Conservation (phyloP, 2,329 filamentous ascomycete genomes). For the Tolypocladium sp. region DNA sequence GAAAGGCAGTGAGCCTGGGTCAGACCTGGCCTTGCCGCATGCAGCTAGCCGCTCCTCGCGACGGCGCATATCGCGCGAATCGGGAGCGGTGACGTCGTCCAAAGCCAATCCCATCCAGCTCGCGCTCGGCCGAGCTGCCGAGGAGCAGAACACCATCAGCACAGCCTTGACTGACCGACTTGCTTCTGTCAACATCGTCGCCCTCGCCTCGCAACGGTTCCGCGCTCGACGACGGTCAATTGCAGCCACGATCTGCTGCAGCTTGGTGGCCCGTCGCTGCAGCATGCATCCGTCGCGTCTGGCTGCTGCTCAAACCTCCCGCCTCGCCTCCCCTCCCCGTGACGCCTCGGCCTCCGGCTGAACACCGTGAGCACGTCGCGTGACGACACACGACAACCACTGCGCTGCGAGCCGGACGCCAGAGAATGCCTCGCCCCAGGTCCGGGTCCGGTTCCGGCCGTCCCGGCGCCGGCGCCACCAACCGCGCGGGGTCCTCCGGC, state of each 20-base stretch:
- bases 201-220: neutral
- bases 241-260: neutral
- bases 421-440: conserved; percentile 11
- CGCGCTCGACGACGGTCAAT: neutral
- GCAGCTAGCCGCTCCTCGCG: neutral
- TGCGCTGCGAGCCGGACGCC: neutral
- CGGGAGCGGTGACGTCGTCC: neutral
- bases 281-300: neutral
- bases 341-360: neutral
- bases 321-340: neutral
- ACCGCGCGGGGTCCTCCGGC: conserved; percentile 26
- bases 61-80: neutral
- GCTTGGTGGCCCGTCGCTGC: neutral
- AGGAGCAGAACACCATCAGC: neutral
- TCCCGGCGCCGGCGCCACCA: conserved; percentile 2
- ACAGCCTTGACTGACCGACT: neutral
- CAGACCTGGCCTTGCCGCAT: neutral
- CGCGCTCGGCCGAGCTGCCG: neutral
- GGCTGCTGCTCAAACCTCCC: neutral
- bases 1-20: neutral
- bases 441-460: conserved; percentile 2
- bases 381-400: neutral
- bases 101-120: neutral
- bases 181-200: neutral
- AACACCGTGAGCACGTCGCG: neutral